Conservation (phyloP, 768 basidiomycete genomes). For the Tylopilus vinaceipallidus region DNA sequence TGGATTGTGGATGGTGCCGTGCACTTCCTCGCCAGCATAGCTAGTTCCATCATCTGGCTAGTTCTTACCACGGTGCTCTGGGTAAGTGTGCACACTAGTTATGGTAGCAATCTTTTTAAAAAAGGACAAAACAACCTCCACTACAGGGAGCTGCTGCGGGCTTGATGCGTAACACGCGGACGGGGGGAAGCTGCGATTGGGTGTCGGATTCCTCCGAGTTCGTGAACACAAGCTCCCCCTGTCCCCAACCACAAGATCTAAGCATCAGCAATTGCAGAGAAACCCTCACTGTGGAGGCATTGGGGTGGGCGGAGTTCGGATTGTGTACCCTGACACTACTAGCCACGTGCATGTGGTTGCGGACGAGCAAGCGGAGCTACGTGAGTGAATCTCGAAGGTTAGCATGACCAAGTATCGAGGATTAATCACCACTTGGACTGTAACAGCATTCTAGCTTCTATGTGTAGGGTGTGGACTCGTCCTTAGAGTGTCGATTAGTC, state of each 20-base stretch:
- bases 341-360: slow-evolving; percentile 54
- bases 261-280: slow-evolving; percentile 57
- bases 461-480: slow-evolving; percentile 20
- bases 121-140: slow-evolving; percentile 2
- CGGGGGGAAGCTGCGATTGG: slow-evolving; percentile 57
- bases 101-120: neutral
- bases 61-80: slow-evolving; percentile 61
- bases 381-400: slow-evolving; percentile 44
- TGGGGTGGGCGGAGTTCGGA: slow-evolving; percentile 75
- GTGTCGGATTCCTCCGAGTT: slow-evolving; percentile 36
- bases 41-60: slow-evolving; percentile 76
- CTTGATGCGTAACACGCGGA: slow-evolving; percentile 61
- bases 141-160: slow-evolving; percentile 65
- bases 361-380: slow-evolving; percentile 36
- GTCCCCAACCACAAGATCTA: slow-evolving; percentile 20
- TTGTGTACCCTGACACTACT: slow-evolving; percentile 55
- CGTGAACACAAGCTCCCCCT: slow-evolving; percentile 24
- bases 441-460: slow-evolving; percentile 35
- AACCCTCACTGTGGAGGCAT: slow-evolving; percentile 66
- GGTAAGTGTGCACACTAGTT: slow-evolving; percentile 41
- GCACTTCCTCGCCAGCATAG: slow-evolving; percentile 71
- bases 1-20: slow-evolving; percentile 68
- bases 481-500: neutral
- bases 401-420: slow-evolving; percentile 31
- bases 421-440: slow-evolving; percentile 20